Evolutionary conservation across 176 grass and related monocot species (phyloP).

Genomic region (Tillandsia fasciculata): DNA sequence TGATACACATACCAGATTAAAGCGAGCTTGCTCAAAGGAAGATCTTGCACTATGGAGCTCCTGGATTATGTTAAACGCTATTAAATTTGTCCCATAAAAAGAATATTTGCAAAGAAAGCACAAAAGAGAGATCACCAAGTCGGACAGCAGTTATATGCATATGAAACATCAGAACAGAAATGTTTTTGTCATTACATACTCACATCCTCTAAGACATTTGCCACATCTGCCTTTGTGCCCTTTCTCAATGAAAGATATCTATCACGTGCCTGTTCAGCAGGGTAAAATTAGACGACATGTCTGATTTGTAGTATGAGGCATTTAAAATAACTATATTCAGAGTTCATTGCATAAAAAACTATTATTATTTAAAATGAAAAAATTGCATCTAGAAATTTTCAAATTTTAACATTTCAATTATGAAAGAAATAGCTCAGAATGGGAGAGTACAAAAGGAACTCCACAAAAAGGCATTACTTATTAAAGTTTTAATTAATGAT

Average conservation of each 20-base stretch:
- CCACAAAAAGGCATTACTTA: not conserved
- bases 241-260: slow-evolving; percentile 91
- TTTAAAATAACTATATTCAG: slow-evolving; percentile 1
- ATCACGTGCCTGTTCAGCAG: slow-evolving; percentile 61
- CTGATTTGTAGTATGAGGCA: slow-evolving; percentile 17
- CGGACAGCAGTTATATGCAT: not conserved
- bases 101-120: not conserved
- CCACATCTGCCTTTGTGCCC: slow-evolving; percentile 76
- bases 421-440: not conserved
- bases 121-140: not conserved
- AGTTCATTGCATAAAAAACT: not conserved
- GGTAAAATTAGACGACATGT: slow-evolving; percentile 16
- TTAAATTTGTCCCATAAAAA: slow-evolving; percentile 4
- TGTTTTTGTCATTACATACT: slow-evolving; percentile 28
- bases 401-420: not conserved
- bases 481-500: not conserved
- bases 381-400: not conserved
- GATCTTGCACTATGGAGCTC: slow-evolving; percentile 89
- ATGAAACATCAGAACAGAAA: slow-evolving; percentile 22
- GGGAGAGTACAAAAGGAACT: not conserved
- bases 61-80: slow-evolving; percentile 32
- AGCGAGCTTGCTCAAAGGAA: slow-evolving; percentile 97
- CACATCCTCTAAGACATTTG: slow-evolving; percentile 88
- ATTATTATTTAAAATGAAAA: not conserved
- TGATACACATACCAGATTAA: slow-evolving; percentile 54